These are phyloP conservation scores for Lolium multiflorum DNA, from an alignment of 176 grass and related monocot genomes.

Conservation along the genomic window DNA sequence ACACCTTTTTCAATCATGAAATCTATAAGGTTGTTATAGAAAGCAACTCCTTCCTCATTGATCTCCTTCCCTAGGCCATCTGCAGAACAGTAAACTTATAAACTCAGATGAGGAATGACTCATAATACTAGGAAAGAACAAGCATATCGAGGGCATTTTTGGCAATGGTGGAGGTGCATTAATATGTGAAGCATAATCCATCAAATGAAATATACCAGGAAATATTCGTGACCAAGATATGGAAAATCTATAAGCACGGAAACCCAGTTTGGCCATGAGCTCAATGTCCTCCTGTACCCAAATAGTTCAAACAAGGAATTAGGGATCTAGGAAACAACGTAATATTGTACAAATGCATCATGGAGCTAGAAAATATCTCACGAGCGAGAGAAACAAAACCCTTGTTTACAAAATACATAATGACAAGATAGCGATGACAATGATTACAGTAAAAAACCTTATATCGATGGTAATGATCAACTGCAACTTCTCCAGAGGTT, in stretches of 20 bases:
- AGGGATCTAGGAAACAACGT: constrained; percentile 11
- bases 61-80: constrained; percentile 87
- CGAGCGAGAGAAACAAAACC: constrained; percentile 1
- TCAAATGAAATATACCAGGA: constrained; percentile 69
- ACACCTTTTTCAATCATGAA: constrained; percentile 92
- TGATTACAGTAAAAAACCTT: constrained; percentile 56
- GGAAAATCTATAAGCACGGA: constrained; percentile 93
- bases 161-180: background rate
- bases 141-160: background rate
- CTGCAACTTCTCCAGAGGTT: constrained; percentile 80
- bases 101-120: background rate
- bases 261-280: constrained; percentile 87
- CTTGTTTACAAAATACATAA: background rate
- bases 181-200: constrained; percentile 23
- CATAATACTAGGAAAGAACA: constrained; percentile 5
- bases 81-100: constrained; percentile 53
- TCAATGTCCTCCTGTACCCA: constrained; percentile 89
- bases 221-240: constrained; percentile 97
- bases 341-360: background rate
- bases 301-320: constrained; percentile 43
- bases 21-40: constrained; percentile 91
- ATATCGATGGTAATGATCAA: constrained; percentile 97
- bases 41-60: constrained; percentile 78
- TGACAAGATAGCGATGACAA: background rate
- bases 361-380: background rate